phyloP scores from a whole-genome alignment of 495 filamentous ascomycete species.

The Oidiodendron maius region DNA sequence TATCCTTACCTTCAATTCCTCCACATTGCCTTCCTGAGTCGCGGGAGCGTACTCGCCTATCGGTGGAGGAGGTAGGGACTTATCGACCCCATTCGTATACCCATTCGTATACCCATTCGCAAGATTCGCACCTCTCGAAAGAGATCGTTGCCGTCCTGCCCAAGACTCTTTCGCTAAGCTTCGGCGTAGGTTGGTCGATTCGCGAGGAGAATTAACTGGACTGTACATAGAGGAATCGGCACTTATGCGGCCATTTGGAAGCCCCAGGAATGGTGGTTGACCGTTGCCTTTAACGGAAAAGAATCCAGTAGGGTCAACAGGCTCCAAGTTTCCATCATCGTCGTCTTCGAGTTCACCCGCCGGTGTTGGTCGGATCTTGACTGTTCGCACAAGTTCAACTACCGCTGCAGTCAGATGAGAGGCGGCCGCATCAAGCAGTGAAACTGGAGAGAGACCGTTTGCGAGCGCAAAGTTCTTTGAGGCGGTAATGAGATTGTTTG shows the following conservation, averaged over 20 bases:
- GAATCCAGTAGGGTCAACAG: conserved; percentile 46
- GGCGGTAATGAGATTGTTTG: conserved; percentile 93
- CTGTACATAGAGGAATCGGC: conserved; percentile 50
- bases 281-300: conserved; percentile 32
- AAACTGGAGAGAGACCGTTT: conserved; percentile 87
- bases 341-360: conserved; percentile 71
- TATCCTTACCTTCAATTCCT: conserved; percentile 67
- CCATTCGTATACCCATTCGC: conserved; percentile 27
- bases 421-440: conserved; percentile 89
- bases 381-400: conserved; percentile 74
- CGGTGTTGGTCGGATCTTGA: conserved; percentile 76
- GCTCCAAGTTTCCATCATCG: conserved; percentile 53
- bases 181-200: conserved; percentile 32
- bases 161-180: conserved; percentile 22
- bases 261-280: conserved; percentile 44
- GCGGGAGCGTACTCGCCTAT: conserved; percentile 23
- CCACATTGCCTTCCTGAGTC: conserved; percentile 46
- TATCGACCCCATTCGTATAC: conserved; percentile 27
- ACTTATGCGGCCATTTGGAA: conserved; percentile 27
- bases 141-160: conserved; percentile 25
- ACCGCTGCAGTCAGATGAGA: conserved; percentile 81
- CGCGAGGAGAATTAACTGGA: conserved; percentile 46
- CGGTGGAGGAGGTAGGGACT: conserved; percentile 29
- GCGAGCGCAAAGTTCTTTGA: conserved; percentile 82
- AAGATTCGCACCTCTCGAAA: conserved; percentile 23